These are phyloP conservation scores for Clavispora carvajalis DNA, from an alignment of 805 yeast species.

Conservation along the genomic window DNA sequence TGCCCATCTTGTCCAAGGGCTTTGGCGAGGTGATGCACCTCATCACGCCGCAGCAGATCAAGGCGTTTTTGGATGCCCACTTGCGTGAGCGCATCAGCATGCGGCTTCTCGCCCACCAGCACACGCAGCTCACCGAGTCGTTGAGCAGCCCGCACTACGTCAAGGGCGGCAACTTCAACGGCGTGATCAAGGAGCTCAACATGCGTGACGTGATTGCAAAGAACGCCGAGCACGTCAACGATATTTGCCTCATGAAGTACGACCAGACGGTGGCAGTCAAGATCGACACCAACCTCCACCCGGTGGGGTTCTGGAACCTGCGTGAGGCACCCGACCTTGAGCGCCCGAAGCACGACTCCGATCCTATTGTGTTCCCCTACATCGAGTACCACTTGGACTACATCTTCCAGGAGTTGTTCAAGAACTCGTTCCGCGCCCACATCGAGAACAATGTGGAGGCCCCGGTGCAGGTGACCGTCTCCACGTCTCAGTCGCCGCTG, in stretches of 20 bases:
- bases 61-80: slow-evolving; percentile 67
- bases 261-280: slow-evolving; percentile 63
- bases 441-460: slow-evolving; percentile 55
- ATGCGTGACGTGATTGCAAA: slow-evolving; percentile 59
- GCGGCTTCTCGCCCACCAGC: slow-evolving; percentile 84
- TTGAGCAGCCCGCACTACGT: slow-evolving; percentile 38
- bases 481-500: slow-evolving; percentile 26
- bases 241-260: slow-evolving; percentile 76
- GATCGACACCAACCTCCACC: slow-evolving; percentile 42
- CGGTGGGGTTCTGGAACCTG: slow-evolving; percentile 24
- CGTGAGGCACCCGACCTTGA: slow-evolving; percentile 17
- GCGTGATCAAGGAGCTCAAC: slow-evolving; percentile 58
- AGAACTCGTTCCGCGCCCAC: slow-evolving; percentile 84
- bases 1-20: slow-evolving; percentile 78
- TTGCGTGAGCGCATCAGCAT: slow-evolving; percentile 80
- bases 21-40: slow-evolving; percentile 58
- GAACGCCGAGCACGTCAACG: slow-evolving; percentile 73
- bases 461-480: slow-evolving; percentile 36
- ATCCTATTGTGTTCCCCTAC: slow-evolving; percentile 65
- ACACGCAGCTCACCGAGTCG: slow-evolving; percentile 52
- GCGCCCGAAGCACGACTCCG: slow-evolving; percentile 27
- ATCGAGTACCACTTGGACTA: slow-evolving; percentile 87
- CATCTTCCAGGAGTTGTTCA: slow-evolving; percentile 77
- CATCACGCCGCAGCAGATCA: slow-evolving; percentile 44
- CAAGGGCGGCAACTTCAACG: slow-evolving; percentile 51